phyloP scores from a whole-genome alignment of 768 basidiomycete genomes.

The Mrakia blollopis region DNA sequence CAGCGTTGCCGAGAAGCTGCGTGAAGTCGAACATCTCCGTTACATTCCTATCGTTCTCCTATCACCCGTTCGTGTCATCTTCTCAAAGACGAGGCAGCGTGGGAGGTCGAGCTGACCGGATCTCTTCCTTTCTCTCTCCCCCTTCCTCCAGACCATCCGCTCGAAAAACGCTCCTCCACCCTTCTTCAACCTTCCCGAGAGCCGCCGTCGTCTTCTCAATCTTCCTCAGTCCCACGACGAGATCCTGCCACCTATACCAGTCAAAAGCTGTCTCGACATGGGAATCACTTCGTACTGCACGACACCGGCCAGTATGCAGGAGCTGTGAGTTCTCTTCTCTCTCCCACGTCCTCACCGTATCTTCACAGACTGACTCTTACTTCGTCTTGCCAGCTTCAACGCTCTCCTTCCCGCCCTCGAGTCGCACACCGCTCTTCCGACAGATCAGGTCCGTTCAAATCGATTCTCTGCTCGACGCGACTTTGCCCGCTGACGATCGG shows the following conservation, averaged over 20 bases:
- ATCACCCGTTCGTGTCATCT: constrained; percentile 53
- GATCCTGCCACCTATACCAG: constrained; percentile 49
- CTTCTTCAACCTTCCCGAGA: constrained; percentile 43
- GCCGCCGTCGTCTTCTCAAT: constrained; percentile 39
- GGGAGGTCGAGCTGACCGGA: constrained; percentile 11
- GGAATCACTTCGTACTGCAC: constrained; percentile 93
- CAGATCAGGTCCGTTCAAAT: constrained; percentile 53
- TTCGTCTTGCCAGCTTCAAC: constrained; percentile 49
- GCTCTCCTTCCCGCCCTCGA: constrained; percentile 92
- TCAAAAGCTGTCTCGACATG: constrained; percentile 95
- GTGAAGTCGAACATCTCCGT: constrained; percentile 87
- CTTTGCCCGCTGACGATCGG: background rate
- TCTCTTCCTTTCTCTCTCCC: background rate
- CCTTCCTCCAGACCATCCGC: constrained; percentile 6
- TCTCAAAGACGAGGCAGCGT: constrained; percentile 58
- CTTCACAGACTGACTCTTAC: background rate
- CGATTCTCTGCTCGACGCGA: too few relatives aligned
- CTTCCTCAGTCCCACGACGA: constrained; percentile 42
- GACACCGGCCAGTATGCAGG: constrained; percentile 79
- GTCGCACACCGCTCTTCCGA: constrained; percentile 85
- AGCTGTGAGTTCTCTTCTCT: constrained; percentile 50
- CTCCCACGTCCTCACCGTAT: background rate
- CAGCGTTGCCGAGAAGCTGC: constrained; percentile 72
- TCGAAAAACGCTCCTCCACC: constrained; percentile 38
- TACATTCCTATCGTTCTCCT: constrained; percentile 94